Conservation (phyloP, 257 asterid genomes). For the Linaria vulgaris region DNA sequence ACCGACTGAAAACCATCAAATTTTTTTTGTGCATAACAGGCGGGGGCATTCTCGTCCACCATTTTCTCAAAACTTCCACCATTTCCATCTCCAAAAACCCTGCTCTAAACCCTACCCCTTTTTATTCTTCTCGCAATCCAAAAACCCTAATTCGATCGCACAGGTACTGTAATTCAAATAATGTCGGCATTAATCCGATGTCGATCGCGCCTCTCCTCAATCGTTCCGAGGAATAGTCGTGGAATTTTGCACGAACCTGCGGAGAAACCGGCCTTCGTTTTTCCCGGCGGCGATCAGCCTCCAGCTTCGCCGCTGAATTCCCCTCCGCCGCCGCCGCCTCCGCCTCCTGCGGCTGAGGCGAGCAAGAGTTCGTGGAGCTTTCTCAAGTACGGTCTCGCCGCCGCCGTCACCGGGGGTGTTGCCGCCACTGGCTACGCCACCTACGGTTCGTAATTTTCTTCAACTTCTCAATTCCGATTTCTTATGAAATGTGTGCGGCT, state of each 20-base stretch:
- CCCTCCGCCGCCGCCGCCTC: conserved; percentile 7
- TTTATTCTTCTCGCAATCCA: neutral
- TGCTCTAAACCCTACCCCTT: conserved; percentile 18
- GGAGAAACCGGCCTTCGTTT: conserved; percentile 36
- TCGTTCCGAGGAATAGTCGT: conserved; percentile 26
- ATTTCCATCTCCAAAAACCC: neutral
- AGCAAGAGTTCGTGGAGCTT: conserved; percentile 43
- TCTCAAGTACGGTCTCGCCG: conserved; percentile 40
- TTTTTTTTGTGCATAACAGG: too few relatives aligned
- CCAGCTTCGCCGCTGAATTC: conserved; percentile 25
- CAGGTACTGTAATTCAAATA: neutral
- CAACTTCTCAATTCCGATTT: neutral
- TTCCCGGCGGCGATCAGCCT: conserved; percentile 51
- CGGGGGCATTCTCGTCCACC: too few relatives aligned
- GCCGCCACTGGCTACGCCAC: conserved; percentile 56
- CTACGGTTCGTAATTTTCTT: conserved; percentile 36
- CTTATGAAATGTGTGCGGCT: too few relatives aligned
- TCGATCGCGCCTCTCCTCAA: conserved; percentile 32
- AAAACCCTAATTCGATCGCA: conserved; percentile 14
- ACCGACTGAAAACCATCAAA: too few relatives aligned
- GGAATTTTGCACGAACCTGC: conserved; percentile 34
- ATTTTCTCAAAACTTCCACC: too few relatives aligned
- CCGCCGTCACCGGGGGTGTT: conserved; percentile 45
- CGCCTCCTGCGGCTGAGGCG: conserved; percentile 28
- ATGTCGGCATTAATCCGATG: conserved; percentile 45